A percentile compares a stretch with the other conserved stretches of the same genome.
phyloP scores from a whole-genome alignment of 140 eudicot genomes.

The Oenanthe javanica region DNA sequence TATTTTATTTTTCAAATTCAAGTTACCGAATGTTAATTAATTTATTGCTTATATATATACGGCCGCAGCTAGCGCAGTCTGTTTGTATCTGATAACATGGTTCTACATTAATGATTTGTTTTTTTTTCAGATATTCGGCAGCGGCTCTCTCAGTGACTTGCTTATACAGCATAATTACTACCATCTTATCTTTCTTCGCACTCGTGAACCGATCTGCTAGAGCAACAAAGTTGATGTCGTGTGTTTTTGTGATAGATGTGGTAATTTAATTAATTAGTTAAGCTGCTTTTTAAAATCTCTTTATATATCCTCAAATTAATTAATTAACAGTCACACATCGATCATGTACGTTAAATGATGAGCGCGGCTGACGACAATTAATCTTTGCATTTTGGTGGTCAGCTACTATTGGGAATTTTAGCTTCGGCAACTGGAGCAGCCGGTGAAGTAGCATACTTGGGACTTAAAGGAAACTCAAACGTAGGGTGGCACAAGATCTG shows the following conservation, averaged over 20 bases:
- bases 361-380: not conserved
- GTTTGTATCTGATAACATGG: not conserved
- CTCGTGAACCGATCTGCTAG: not conserved
- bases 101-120: not conserved
- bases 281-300: not conserved
- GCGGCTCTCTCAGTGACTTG: constrained; percentile 8
- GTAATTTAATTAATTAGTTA: not conserved
- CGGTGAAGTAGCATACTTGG: constrained; percentile 57
- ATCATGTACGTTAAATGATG: too few species aligned
- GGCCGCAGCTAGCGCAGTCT: too few species aligned
- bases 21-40: too few species aligned
- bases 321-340: not conserved
- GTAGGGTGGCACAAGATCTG: constrained; percentile 51
- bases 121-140: not conserved
- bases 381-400: constrained; percentile 5
- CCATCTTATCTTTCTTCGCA: not conserved
- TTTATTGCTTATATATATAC: too few species aligned
- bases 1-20: too few species aligned
- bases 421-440: constrained; percentile 78
- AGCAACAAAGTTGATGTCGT: not conserved
- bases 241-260: not conserved
- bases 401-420: constrained; percentile 57
- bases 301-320: not conserved
- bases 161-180: constrained; percentile 9
- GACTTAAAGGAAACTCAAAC: constrained; percentile 57